A percentile compares a stretch with the other conserved stretches of the same genome.
Conservation (phyloP, 257 asterid genomes). For the Fraxinus pennsylvanica region DNA sequence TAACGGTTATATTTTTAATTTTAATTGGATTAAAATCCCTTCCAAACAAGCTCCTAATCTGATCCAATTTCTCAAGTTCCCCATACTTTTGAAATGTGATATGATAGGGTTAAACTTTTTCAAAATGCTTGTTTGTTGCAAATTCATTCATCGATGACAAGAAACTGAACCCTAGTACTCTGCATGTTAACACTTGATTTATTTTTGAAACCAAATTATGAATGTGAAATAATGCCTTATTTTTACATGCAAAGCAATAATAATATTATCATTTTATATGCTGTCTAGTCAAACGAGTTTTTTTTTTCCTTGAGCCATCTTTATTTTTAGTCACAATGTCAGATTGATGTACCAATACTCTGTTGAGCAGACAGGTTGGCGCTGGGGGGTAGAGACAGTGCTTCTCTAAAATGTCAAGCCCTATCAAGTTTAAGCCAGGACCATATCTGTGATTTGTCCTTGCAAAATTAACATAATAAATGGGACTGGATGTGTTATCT, state of each 20-base stretch:
- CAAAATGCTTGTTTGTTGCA: not conserved
- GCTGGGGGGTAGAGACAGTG: not conserved
- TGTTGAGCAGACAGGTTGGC: not conserved
- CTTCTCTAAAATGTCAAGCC: not conserved
- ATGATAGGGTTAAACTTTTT: not conserved
- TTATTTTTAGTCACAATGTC: not conserved
- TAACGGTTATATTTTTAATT: too few relatives aligned
- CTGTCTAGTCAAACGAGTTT: not conserved
- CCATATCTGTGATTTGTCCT: not conserved
- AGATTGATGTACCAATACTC: not conserved
- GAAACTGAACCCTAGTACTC: not conserved
- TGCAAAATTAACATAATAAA: not conserved
- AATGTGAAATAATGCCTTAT: not conserved
- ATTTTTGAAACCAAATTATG: not conserved
- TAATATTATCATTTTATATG: too few relatives aligned
- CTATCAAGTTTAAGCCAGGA: not conserved
- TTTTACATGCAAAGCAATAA: not conserved
- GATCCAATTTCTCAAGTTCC: not conserved
- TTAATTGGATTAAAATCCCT: too few relatives aligned
- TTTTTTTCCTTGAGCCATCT: not conserved
- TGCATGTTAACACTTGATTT: not conserved
- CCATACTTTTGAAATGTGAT: not conserved
- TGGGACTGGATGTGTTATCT: not conserved
- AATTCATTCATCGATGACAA: not conserved
- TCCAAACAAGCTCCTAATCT: too few relatives aligned